Evolutionary conservation across 768 basidiomycete species (phyloP).

Genomic region (Suillus sp.): DNA sequence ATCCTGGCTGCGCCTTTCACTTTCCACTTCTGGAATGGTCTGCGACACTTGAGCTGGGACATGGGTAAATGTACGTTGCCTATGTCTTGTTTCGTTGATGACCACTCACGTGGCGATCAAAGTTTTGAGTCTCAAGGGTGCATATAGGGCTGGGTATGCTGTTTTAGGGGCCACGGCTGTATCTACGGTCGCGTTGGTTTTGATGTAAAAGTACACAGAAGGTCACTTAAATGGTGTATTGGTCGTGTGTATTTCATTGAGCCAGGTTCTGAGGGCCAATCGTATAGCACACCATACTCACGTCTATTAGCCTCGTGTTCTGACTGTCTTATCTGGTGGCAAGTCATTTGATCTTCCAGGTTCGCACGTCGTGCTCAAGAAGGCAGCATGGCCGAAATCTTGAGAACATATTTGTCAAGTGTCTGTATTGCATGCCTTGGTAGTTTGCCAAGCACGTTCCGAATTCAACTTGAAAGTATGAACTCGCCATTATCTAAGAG

Average conservation of each 20-base stretch:
- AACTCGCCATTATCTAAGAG: not conserved
- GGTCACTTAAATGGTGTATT: too few relatives aligned
- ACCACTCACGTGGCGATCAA: slow-evolving; percentile 7
- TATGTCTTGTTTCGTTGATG: not conserved
- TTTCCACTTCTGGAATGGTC: slow-evolving; percentile 88
- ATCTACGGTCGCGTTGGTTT: slow-evolving; percentile 70
- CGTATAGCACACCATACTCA: too few relatives aligned
- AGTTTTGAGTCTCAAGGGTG: slow-evolving; percentile 84
- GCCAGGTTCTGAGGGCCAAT: too few relatives aligned
- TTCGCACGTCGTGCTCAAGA: not conserved
- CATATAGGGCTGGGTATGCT: slow-evolving; percentile 79
- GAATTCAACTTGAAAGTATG: not conserved
- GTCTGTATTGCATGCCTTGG: not conserved
- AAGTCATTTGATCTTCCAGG: not conserved
- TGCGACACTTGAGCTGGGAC: slow-evolving; percentile 93
- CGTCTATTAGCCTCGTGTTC: too few relatives aligned
- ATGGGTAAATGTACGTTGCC: slow-evolving; percentile 74
- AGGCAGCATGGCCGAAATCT: not conserved
- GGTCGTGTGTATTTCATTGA: too few relatives aligned
- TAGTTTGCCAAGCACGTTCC: not conserved
- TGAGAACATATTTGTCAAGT: not conserved
- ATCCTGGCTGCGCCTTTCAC: slow-evolving; percentile 85
- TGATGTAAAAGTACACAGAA: slow-evolving; percentile 36
- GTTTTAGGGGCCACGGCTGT: slow-evolving; percentile 80
- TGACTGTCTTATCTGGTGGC: too few relatives aligned